phyloP scores from a whole-genome alignment of 2,329 filamentous ascomycete genomes.

The Cadophora malorum region DNA sequence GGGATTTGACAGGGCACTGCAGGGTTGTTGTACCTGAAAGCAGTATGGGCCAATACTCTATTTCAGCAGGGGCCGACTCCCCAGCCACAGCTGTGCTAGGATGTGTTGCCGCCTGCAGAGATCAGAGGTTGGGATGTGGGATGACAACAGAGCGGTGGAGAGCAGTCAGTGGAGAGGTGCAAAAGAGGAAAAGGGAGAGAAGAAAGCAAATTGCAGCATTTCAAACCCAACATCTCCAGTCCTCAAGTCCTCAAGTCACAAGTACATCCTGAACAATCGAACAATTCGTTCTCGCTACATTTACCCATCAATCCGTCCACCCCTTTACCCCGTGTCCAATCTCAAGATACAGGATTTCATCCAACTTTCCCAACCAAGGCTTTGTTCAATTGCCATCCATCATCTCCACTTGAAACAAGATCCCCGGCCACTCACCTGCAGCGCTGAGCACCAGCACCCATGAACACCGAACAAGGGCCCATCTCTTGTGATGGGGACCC shows the following conservation, averaged over 20 bases:
- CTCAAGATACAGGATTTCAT: constrained; percentile 11
- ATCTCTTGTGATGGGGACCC: not conserved
- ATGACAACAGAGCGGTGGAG: not conserved
- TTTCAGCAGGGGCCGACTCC: constrained; percentile 5
- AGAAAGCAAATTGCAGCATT: not conserved
- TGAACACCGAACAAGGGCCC: not conserved
- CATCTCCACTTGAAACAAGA: constrained; percentile 8
- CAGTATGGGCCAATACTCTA: constrained; percentile 7
- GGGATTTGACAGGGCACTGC: not conserved
- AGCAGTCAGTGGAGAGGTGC: too few species aligned
- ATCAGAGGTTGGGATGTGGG: not conserved
- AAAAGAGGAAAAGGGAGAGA: not conserved
- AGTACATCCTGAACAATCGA: not conserved
- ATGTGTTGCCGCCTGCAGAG: not conserved
- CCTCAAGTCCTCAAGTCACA: not conserved
- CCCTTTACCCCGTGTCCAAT: constrained; percentile 1
- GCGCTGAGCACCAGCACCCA: not conserved
- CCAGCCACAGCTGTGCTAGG: constrained; percentile 4
- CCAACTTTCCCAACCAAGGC: not conserved
- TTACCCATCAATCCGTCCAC: not conserved
- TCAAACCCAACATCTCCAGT: too few species aligned
- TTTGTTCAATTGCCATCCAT: constrained; percentile 4
- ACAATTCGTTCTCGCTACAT: not conserved
- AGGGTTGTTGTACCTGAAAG: constrained; percentile 13
- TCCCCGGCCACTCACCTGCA: constrained; percentile 11